phyloP scores from a whole-genome alignment of 176 grass and related monocot species.

The Rhynchospora tenuis region DNA sequence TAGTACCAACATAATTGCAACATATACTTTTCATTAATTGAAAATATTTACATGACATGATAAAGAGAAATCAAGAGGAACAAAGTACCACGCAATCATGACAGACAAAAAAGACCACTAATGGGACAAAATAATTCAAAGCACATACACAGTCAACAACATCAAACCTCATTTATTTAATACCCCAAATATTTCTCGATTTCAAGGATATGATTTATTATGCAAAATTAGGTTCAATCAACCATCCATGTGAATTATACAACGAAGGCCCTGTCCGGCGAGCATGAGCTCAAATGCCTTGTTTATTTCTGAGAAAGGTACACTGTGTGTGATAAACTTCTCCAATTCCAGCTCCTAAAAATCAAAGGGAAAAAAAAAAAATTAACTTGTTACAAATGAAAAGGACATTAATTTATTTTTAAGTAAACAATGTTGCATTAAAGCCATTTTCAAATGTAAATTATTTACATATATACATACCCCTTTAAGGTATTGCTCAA shows the following conservation, averaged over 20 bases:
- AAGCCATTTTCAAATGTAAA: background rate
- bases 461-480: conserved; percentile 12
- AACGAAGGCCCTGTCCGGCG: conserved; percentile 63
- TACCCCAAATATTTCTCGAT: background rate
- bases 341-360: conserved; percentile 75
- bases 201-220: background rate
- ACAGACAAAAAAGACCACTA: background rate
- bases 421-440: no score
- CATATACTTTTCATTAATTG: no score
- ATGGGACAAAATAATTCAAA: background rate
- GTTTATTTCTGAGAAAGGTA: conserved; percentile 83
- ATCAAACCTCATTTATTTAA: background rate
- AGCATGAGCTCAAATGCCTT: conserved; percentile 91
- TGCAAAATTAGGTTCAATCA: background rate
- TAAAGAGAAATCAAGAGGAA: no score
- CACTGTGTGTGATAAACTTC: conserved; percentile 92
- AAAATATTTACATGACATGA: no score
- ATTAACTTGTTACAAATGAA: background rate
- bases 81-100: background rate
- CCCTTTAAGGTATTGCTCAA: conserved; percentile 86
- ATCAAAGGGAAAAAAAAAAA: background rate
- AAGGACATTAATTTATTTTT: no score
- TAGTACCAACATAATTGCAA: no score
- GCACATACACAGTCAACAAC: background rate
- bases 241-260: conserved; percentile 73